These are phyloP conservation scores for Botrytis byssoidea DNA, from an alignment of 2,329 filamentous ascomycete genomes.

Conservation along the genomic window DNA sequence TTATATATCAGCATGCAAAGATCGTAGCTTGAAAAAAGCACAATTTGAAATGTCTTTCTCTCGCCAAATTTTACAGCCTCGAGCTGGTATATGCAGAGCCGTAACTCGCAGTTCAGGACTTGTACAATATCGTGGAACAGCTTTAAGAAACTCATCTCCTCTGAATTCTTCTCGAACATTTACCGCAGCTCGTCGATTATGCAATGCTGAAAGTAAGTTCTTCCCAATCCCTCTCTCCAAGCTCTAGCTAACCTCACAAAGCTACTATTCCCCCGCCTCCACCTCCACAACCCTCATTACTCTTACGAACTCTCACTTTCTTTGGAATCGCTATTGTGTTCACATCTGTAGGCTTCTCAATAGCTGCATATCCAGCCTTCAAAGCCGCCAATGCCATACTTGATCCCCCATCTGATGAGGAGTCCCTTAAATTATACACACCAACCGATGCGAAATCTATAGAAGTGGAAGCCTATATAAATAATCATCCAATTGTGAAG, in stretches of 20 bases:
- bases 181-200: not conserved
- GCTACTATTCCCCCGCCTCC: not conserved
- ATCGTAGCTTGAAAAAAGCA: not conserved
- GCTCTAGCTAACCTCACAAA: not conserved
- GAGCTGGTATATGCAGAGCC: conserved; percentile 3
- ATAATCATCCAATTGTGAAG: conserved; percentile 70
- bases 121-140: not conserved
- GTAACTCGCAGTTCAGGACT: not conserved
- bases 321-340: conserved; percentile 49
- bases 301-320: conserved; percentile 48
- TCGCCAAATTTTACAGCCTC: conserved; percentile 7
- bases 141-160: not conserved
- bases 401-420: conserved; percentile 64
- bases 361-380: conserved; percentile 54
- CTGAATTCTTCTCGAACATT: not conserved
- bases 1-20: conserved; percentile 6
- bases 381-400: conserved; percentile 49
- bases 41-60: conserved; percentile 14
- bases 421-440: conserved; percentile 66
- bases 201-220: conserved; percentile 2
- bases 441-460: conserved; percentile 52
- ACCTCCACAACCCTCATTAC: conserved; percentile 41
- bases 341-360: conserved; percentile 53
- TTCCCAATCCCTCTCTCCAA: too few relatives aligned
- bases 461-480: conserved; percentile 71